Percentiles rank a stretch among this genome's conserved stretches.
Evolutionary conservation across 1,284 basidiomycete species (phyloP).

Genomic region (Trichosporon coremiiforme): DNA sequence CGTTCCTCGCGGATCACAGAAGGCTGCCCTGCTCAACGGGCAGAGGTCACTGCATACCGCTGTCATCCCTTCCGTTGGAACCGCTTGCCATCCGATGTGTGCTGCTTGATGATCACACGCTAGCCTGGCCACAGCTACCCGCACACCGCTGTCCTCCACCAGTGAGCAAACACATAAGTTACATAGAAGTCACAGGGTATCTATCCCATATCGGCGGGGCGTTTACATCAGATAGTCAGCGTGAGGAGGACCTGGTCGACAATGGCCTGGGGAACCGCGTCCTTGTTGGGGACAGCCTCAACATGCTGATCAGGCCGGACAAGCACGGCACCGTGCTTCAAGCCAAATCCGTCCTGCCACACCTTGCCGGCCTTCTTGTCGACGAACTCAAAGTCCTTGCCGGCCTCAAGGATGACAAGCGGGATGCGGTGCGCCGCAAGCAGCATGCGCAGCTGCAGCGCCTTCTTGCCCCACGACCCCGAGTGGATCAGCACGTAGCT

Average conservation of each 20-base stretch:
- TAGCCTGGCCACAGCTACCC: too few species aligned
- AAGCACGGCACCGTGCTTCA: constrained; percentile 29
- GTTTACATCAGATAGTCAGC: neutral
- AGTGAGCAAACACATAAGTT: neutral
- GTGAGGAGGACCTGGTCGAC: constrained; percentile 18
- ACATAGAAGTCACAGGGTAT: constrained; percentile 12
- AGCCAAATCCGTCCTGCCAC: constrained; percentile 32
- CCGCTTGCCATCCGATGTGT: too few species aligned
- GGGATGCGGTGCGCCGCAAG: constrained; percentile 19
- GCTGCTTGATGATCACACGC: too few species aligned
- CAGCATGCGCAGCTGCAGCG: constrained; percentile 20
- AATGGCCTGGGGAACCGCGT: constrained; percentile 2
- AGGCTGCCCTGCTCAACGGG: neutral
- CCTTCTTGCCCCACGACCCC: constrained; percentile 28
- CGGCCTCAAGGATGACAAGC: constrained; percentile 24
- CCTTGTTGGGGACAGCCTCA: constrained; percentile 18
- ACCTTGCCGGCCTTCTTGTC: constrained; percentile 30
- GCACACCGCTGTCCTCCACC: neutral
- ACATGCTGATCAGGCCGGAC: constrained; percentile 38
- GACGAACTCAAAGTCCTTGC: constrained; percentile 34
- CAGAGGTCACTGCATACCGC: too few species aligned
- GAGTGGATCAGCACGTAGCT: constrained; percentile 30
- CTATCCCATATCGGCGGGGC: neutral
- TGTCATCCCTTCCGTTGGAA: too few species aligned
- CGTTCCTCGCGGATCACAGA: neutral